Evolutionary conservation across 2,329 filamentous ascomycete species (phyloP).

Genomic region (Aspergillus flavus): DNA sequence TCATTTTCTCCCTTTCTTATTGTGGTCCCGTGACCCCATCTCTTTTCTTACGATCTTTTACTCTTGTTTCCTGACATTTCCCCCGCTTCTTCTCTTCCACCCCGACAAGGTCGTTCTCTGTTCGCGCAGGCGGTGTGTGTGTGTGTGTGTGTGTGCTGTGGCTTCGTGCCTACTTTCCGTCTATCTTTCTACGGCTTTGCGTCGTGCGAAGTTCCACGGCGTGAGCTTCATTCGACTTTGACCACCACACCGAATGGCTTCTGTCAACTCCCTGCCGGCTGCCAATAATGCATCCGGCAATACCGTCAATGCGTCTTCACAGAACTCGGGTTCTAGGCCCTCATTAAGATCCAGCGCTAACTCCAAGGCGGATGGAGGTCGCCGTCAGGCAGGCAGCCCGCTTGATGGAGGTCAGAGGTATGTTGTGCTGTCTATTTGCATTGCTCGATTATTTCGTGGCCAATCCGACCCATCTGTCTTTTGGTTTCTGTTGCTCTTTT

Average conservation of each 20-base stretch:
- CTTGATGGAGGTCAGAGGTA: conserved; percentile 59
- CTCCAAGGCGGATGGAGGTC: conserved; percentile 56
- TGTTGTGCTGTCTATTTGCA: conserved; percentile 30
- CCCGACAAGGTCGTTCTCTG: conserved; percentile 15
- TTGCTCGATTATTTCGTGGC: conserved; percentile 11
- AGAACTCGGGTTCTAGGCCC: conserved; percentile 42
- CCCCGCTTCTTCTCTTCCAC: conserved; percentile 15
- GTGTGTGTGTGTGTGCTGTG: conserved; percentile 40
- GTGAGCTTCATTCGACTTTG: conserved; percentile 33
- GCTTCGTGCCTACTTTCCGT: conserved; percentile 31
- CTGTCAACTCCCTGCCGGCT: conserved; percentile 40
- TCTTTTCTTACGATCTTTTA: conserved; percentile 1
- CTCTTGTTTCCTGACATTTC: conserved; percentile 4
- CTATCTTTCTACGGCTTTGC: conserved; percentile 29
- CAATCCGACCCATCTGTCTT: background rate
- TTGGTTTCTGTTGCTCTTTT: background rate
- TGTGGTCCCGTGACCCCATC: conserved; percentile 6
- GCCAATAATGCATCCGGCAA: conserved; percentile 43
- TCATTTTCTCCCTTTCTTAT: background rate
- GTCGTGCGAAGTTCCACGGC: conserved; percentile 40
- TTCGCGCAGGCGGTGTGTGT: conserved; percentile 44
- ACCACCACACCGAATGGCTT: conserved; percentile 42
- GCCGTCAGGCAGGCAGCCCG: conserved; percentile 60
- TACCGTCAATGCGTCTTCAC: conserved; percentile 38
- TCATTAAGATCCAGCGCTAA: conserved; percentile 54